Evolutionary conservation across 495 filamentous ascomycete genomes (phyloP).

Genomic region (Amphirosellinia nigrospora): DNA sequence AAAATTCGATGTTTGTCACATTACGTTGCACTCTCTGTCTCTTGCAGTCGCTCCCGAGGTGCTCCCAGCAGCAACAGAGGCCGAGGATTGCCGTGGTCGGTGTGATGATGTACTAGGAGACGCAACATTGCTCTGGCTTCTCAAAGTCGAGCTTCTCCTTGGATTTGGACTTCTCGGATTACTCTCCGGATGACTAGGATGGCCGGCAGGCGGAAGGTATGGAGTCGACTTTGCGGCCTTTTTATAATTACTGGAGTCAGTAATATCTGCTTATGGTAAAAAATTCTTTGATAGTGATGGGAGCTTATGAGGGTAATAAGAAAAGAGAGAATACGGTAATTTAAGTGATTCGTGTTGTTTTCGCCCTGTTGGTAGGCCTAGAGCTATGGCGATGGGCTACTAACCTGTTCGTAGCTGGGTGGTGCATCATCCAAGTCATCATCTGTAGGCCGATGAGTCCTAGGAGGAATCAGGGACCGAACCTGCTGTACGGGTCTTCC

Average conservation of each 20-base stretch:
- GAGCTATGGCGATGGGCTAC: background rate
- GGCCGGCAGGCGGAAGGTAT: constrained; percentile 67
- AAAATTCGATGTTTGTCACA: constrained; percentile 31
- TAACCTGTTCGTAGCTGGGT: constrained; percentile 77
- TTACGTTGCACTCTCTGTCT: constrained; percentile 40
- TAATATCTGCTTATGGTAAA: background rate
- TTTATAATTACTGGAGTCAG: background rate
- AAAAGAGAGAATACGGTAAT: background rate
- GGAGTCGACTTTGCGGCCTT: constrained; percentile 63
- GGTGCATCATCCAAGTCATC: constrained; percentile 69
- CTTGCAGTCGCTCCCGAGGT: constrained; percentile 24
- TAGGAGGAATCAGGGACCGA: constrained; percentile 51
- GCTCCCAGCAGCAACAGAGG: constrained; percentile 25
- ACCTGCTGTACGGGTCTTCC: constrained; percentile 45
- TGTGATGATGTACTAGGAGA: constrained; percentile 27
- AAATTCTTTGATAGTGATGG: background rate
- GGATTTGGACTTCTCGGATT: constrained; percentile 37
- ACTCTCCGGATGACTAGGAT: constrained; percentile 61
- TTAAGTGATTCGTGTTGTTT: background rate
- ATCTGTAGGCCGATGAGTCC: constrained; percentile 45
- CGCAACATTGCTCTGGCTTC: constrained; percentile 26
- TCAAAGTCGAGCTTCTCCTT: constrained; percentile 27
- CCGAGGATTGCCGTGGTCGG: constrained; percentile 37
- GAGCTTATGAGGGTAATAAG: background rate
- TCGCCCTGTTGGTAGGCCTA: background rate